These are phyloP conservation scores for Tulasnella sp. DNA, from an alignment of 768 basidiomycete genomes.

Conservation along the genomic window DNA sequence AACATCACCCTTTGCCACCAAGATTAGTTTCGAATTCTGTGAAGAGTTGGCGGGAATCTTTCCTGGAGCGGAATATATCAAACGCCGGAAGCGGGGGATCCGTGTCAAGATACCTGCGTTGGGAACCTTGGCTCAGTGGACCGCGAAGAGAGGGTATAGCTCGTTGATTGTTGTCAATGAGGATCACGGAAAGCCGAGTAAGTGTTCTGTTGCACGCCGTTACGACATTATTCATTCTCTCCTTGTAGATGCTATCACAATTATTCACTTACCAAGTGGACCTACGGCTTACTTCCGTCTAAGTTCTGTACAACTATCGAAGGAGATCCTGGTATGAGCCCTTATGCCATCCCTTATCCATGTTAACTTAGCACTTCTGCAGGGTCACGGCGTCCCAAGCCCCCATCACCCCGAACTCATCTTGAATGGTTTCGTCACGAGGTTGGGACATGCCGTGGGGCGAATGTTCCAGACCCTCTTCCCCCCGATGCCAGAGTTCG, in stretches of 20 bases:
- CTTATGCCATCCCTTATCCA: neutral
- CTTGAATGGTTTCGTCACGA: slow-evolving; percentile 85
- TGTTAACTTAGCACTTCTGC: neutral
- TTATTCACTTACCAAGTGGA: slow-evolving; percentile 81
- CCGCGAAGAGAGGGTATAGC: slow-evolving; percentile 73
- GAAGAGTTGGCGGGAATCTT: slow-evolving; percentile 82
- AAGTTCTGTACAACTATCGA: slow-evolving; percentile 72
- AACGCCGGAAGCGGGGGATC: slow-evolving; percentile 46
- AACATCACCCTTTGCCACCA: slow-evolving; percentile 80
- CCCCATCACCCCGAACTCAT: slow-evolving; percentile 92
- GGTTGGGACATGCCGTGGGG: slow-evolving; percentile 85
- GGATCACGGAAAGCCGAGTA: slow-evolving; percentile 87
- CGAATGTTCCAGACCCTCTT: slow-evolving; percentile 94
- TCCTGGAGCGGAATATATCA: slow-evolving; percentile 82
- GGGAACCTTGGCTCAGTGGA: slow-evolving; percentile 87
- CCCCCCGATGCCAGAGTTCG: slow-evolving; percentile 88
- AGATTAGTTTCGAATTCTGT: slow-evolving; percentile 80
- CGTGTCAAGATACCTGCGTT: slow-evolving; percentile 75
- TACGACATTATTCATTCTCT: neutral
- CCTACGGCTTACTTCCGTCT: slow-evolving; percentile 95
- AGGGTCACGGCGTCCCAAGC: slow-evolving; percentile 90
- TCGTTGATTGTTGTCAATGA: slow-evolving; percentile 91
- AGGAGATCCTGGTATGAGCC: slow-evolving; percentile 64
- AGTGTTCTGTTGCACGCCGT: slow-evolving; percentile 27
- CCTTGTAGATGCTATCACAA: slow-evolving; percentile 72